A percentile compares a stretch with the other conserved stretches of the same genome.
These are phyloP conservation scores for sweet orange (Citrus sinensis) DNA, from an alignment of 345 rosid genomes.

Conservation along the genomic window DNA sequence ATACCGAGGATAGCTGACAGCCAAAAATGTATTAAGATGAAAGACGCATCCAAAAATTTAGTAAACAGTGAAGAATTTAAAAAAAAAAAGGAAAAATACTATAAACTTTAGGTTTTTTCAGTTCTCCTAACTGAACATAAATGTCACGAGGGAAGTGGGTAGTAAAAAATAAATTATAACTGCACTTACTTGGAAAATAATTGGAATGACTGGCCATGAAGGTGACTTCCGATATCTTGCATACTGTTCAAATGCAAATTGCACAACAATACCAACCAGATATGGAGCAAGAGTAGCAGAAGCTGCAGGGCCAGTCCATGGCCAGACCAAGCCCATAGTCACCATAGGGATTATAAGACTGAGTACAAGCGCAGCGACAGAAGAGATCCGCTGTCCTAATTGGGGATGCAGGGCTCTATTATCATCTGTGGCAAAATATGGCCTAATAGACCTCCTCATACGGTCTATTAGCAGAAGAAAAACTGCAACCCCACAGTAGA, in stretches of 20 bases:
- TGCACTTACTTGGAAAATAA: constrained; percentile 74
- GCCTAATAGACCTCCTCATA: constrained; percentile 45
- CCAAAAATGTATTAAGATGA: neutral
- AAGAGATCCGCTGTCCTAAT: constrained; percentile 74
- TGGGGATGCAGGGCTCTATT: constrained; percentile 33
- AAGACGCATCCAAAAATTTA: neutral
- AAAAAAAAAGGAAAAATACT: neutral
- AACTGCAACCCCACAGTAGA: constrained; percentile 81
- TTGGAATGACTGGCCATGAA: constrained; percentile 72
- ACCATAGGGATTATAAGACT: constrained; percentile 93
- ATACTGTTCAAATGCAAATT: constrained; percentile 90
- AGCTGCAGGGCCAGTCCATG: constrained; percentile 99
- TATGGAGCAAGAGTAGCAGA: constrained; percentile 98
- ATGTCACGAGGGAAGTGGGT: neutral
- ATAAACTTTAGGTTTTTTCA: neutral
- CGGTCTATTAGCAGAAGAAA: constrained; percentile 71
- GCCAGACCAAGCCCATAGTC: constrained; percentile 99
- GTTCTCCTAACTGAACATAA: neutral
- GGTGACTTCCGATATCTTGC: constrained; percentile 71
- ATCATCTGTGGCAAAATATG: constrained; percentile 19
- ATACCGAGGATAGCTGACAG: neutral
- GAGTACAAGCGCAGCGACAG: constrained; percentile 82
- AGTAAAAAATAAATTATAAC: constrained; percentile 2
- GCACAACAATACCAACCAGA: constrained; percentile 88
- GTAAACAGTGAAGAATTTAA: neutral